Base-by-base conservation (phyloP, 2,329 filamentous ascomycete genomes). In the Trichoderma aggressivum region DNA sequence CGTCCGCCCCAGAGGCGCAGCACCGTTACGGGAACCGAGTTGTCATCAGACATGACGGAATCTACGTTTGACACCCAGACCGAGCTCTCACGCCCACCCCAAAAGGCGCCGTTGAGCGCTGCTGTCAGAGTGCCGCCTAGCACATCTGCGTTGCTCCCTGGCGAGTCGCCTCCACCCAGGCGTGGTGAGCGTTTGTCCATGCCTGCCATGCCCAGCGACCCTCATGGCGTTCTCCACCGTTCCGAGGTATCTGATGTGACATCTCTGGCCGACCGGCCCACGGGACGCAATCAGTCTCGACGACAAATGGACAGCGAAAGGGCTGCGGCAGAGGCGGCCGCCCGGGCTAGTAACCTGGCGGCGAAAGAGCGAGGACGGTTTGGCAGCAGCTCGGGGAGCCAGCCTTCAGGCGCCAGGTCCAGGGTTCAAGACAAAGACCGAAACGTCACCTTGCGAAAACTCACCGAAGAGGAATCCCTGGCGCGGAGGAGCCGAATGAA, bases 381-480 rank as follows among this genome's bases (percentile, higher is more conserved):
- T 68, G 81, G 80, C 65, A 81, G 82, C 30, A 81, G 82, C 28
- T 82, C 80, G 7, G 78, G 79, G 6, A 85, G 84, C 75, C 82
- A 84, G 36, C 83, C 86, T 3, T 83, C 88, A 36, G 88, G 86
- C 75, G 32, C 90, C 71, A 89, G 88, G 77, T 80, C 90, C 70
- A 87, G 86, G 75, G 83, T 90, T 60, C 86, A 89, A 73, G 86
- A 91, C 75, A 84, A 84, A 36, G 86, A 89, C 71, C 83, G 86
- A 73, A 89, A 89, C 73, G 85, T 91, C 70, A 91, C 89, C 16
- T 80, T 91, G 55, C 85, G 89, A 47, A 84, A 87, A 43, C 80
- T 91, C 28, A 90, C 89, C 0, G 88, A 90, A 30, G 86, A 89
- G 73, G 89, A 91, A 77, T 83, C 86, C 3, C 82, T 83, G 39